Conservation (phyloP, 192 early-diverging fungal genomes). For the Thoreauomyces humboldtii region DNA sequence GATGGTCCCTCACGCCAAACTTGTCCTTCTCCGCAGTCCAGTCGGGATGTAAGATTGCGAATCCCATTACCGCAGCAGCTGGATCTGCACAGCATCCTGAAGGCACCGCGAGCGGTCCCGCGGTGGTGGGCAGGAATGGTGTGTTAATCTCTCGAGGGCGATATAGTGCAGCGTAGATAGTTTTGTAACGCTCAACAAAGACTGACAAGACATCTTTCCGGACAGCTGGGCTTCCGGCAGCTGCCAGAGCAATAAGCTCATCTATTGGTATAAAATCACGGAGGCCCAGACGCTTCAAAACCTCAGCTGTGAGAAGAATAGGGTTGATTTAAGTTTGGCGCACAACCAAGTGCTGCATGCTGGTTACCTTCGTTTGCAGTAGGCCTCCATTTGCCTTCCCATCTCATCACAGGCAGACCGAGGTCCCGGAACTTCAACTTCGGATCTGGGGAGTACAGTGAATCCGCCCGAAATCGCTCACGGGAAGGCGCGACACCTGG, state of each 20-base stretch:
- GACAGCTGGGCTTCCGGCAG: neutral
- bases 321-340: neutral
- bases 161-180: constrained; percentile 54
- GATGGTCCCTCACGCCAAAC: constrained; percentile 66
- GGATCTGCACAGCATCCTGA: constrained; percentile 64
- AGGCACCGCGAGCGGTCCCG: constrained; percentile 48
- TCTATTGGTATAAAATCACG: constrained; percentile 31
- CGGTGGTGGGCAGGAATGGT: constrained; percentile 58
- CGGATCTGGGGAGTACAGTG: constrained; percentile 69
- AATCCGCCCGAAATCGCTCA: constrained; percentile 53
- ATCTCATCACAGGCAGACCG: constrained; percentile 66
- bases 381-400: constrained; percentile 56
- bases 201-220: constrained; percentile 61
- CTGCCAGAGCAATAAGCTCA: constrained; percentile 32
- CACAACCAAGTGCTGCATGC: too few species aligned
- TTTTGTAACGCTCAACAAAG: constrained; percentile 67
- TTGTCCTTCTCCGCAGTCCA: constrained; percentile 50
- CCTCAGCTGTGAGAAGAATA: constrained; percentile 36
- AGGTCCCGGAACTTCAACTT: constrained; percentile 57
- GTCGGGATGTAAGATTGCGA: constrained; percentile 58
- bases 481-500: constrained; percentile 4
- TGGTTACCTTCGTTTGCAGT: too few species aligned
- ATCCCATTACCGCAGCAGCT: constrained; percentile 61
- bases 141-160: constrained; percentile 38
- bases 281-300: constrained; percentile 41